Percentiles rank a stretch among this genome's conserved stretches.
phyloP scores from a whole-genome alignment of 2,329 filamentous ascomycete species.

The Fusarium falciforme region DNA sequence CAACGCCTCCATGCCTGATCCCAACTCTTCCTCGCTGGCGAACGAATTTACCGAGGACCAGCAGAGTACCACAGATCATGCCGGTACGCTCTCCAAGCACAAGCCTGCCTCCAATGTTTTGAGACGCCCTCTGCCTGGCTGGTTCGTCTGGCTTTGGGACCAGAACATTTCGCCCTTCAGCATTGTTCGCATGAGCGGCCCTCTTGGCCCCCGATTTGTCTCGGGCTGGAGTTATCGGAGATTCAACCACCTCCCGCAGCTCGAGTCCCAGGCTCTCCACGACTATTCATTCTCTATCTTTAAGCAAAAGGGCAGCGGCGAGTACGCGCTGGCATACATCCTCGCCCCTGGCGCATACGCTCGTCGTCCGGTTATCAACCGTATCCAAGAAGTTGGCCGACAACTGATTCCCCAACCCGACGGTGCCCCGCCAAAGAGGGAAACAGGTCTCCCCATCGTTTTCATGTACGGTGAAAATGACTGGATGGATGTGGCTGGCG shows the following conservation, averaged over 20 bases:
- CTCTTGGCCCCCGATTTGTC: slow-evolving; percentile 89
- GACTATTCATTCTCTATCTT: slow-evolving; percentile 96
- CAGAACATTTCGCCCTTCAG: slow-evolving; percentile 96
- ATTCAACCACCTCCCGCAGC: slow-evolving; percentile 86
- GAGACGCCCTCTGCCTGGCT: slow-evolving; percentile 76
- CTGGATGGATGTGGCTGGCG: slow-evolving; percentile 97
- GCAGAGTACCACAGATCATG: slow-evolving; percentile 55
- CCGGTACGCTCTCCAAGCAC: slow-evolving; percentile 53
- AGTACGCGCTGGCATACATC: slow-evolving; percentile 93
- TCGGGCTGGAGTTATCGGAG: slow-evolving; percentile 95
- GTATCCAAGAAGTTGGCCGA: slow-evolving; percentile 88
- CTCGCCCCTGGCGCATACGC: slow-evolving; percentile 95
- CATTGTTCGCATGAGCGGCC: slow-evolving; percentile 87
- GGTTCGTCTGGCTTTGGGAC: slow-evolving; percentile 96
- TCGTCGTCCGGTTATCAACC: slow-evolving; percentile 84
- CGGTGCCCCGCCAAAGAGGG: slow-evolving; percentile 47
- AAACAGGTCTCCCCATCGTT: slow-evolving; percentile 82
- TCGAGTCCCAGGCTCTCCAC: slow-evolving; percentile 87
- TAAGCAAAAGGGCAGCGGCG: slow-evolving; percentile 89
- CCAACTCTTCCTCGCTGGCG: slow-evolving; percentile 75
- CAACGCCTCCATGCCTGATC: slow-evolving; percentile 82
- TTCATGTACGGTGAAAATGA: slow-evolving; percentile 98
- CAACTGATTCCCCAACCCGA: slow-evolving; percentile 61
- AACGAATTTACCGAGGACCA: slow-evolving; percentile 87
- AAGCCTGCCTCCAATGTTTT: slow-evolving; percentile 47